Percentiles rank a stretch among this genome's conserved stretches.
These are phyloP conservation scores for Plantago coronopus DNA, from an alignment of 305 asterid species.

Conservation along the genomic window DNA sequence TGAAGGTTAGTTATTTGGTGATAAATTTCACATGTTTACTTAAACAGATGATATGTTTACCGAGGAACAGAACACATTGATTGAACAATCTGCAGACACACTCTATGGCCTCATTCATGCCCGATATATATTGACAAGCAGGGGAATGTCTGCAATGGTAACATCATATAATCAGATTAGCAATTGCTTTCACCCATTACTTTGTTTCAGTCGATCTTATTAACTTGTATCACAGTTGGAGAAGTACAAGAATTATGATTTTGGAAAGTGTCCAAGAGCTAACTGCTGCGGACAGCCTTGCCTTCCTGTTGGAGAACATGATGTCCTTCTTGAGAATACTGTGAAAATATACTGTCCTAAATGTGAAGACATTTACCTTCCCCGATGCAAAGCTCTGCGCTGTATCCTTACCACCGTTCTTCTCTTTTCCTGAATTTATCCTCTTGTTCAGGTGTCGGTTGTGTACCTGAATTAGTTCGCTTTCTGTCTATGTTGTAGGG, in stretches of 20 bases:
- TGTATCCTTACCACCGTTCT: constrained; percentile 61
- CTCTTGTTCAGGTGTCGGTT: constrained; percentile 23
- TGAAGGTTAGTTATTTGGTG: too few species aligned
- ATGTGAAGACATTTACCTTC: constrained; percentile 86
- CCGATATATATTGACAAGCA: constrained; percentile 81
- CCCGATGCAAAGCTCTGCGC: constrained; percentile 84
- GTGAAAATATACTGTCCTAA: constrained; percentile 90
- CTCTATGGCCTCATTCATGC: constrained; percentile 88
- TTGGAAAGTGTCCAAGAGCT: constrained; percentile 94
- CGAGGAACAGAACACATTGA: constrained; percentile 88
- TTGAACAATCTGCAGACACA: constrained; percentile 97
- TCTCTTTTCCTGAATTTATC: constrained; percentile 7
- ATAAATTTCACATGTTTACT: constrained; percentile 17
- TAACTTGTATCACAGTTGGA: constrained; percentile 54
- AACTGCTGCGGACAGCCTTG: constrained; percentile 95
- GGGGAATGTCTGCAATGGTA: constrained; percentile 97
- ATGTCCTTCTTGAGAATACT: constrained; percentile 78
- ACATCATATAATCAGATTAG: constrained; percentile 20
- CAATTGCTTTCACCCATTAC: constrained; percentile 9
- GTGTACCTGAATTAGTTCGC: constrained; percentile 11
- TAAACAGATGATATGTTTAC: constrained; percentile 77
- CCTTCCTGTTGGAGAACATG: constrained; percentile 96
- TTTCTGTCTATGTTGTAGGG: neutral
- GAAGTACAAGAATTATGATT: constrained; percentile 87
- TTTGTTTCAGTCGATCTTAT: constrained; percentile 20